Evolutionary conservation across 148 eudicot genomes (phyloP), one percentile per base, ranked within the genome.

Genomic region (Simmondsia chinensis): DNA sequence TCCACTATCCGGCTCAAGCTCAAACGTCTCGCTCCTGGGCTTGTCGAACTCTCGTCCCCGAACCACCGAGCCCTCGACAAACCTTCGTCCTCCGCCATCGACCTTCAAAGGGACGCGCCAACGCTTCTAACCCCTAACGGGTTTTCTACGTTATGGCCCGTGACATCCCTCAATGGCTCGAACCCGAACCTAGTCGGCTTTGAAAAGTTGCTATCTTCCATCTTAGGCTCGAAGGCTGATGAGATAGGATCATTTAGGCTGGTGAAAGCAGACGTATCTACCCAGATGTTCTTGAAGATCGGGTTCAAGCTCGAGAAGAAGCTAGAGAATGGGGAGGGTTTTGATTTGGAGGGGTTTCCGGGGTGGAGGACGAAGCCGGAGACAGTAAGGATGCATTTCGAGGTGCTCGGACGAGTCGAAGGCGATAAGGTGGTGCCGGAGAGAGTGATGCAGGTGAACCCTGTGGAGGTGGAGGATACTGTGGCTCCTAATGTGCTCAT

Each of bases 341-440:
- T 57, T 7, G 37, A 33, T 7, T 32, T 60, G 9, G 52, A 39
- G 26, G 76, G 73, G 18, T 52, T 79, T 28, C 95, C 95, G 0
- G 86, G 65, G 42, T 91, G 97, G 97, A 76, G 81, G 47, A 91
- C 97, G 5, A 91, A 82, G 54, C 95, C 97, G 0, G 83, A 76
- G 58, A 54, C 54, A 4, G 70, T 79, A 54, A 82, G 61, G 68
- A 76, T 85, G 94, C 94, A 85, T 61, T 91, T 85, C 31, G 97
- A 91, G 59, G 95, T 82, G 34, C 69, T 91, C 62, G 97, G 79
- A 8, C 82, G 82, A 77, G 79, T 91, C 5, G 95, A 91, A 2
- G 97, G 94, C 1, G 72, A 79, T 38, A 85, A 76, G 69, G 58
- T 91, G 43, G 76, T 91, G 13, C 94, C 97, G 2, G 97, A 91